Evolutionary conservation across 1,139 yeast genomes (phyloP), one percentile per base, ranked within the genome.

Genomic region (Protomyces lactucae-debilis): DNA sequence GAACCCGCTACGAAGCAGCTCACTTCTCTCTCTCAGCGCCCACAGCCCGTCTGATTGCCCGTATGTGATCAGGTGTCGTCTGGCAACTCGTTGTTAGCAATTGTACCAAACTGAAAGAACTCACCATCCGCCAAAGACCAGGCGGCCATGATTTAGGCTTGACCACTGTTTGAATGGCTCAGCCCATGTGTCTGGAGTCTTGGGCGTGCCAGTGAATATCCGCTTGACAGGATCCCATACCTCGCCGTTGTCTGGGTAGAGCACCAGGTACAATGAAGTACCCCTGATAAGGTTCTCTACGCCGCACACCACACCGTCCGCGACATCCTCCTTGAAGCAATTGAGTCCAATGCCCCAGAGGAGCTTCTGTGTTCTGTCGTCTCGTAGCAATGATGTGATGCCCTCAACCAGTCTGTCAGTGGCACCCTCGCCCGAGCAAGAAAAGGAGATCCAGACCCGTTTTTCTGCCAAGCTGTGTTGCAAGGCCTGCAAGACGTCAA

Each of bases 291-390:
- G 35, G 2, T 21, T 18, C 39, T 45, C 52, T 52, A 59, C 43
- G 1, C 25, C 48, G 3, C 40, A 25, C 36, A 36, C 51, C n/a
- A 57, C 61, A 9, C 23, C 40, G 16, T n/a, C 32, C 3, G 54
- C 53, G 39, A 51, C 45, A 28, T 59, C 55, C 32, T 59, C 63
- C 57, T 59, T 59, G 63, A 59, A 59, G 45, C 63, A 59, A 35
- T 59, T 59, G 43, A 59, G 18, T 10, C 63, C 63, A 14, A 59
- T 16, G n/a, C 53, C 63, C 57, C 56, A 59, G 1, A 59, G 52
- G 3, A 52, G 53, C 9, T 25, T 23, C 28, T 23, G 23, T 23
- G n/a, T 28, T 43, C 48, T n/a, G 32, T 2, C 9, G 35, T 52
- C 39, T 2, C 0, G 23, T n/a, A 59, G 53, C 2, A 59, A 32